Evolutionary conservation across 2,329 filamentous ascomycete species (phyloP).

Genomic region (Clonostachys chloroleuca): DNA sequence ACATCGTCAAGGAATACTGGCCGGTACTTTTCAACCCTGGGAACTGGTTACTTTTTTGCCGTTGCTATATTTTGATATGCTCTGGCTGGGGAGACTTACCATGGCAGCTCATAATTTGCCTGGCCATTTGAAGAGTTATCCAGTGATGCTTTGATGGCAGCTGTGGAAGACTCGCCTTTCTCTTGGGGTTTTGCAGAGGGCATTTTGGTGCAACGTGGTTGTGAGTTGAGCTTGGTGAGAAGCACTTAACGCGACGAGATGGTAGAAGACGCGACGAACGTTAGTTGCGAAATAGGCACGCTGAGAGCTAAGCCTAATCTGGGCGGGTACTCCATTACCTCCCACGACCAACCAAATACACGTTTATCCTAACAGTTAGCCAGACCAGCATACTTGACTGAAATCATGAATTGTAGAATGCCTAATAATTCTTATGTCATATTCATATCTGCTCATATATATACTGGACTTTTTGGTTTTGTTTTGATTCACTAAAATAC

Average conservation of each 20-base stretch:
- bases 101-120: slow-evolving; percentile 71
- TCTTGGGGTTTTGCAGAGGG: slow-evolving; percentile 44
- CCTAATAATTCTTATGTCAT: no score
- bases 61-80: neutral
- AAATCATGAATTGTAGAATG: no score
- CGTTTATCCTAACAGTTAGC: no score
- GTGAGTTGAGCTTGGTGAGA: slow-evolving; percentile 9
- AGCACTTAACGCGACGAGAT: slow-evolving; percentile 29
- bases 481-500: no score
- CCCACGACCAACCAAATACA: no score
- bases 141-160: slow-evolving; percentile 52
- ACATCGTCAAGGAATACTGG: slow-evolving; percentile 94
- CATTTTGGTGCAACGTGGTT: slow-evolving; percentile 25
- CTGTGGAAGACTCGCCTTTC: slow-evolving; percentile 56
- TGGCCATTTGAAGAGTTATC: slow-evolving; percentile 43
- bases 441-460: no score
- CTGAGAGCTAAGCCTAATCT: no score
- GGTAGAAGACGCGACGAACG: slow-evolving; percentile 26
- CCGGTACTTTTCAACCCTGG: slow-evolving; percentile 96
- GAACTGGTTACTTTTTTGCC: slow-evolving; percentile 7
- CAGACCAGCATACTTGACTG: no score
- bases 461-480: no score
- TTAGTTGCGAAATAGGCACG: slow-evolving; percentile 1
- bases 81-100: slow-evolving; percentile 40
- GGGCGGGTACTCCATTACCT: no score